Evolutionary conservation across 257 asterid genomes (phyloP), one percentile per base, ranked within the genome.

Genomic region (Capsicum rhomboideum): DNA sequence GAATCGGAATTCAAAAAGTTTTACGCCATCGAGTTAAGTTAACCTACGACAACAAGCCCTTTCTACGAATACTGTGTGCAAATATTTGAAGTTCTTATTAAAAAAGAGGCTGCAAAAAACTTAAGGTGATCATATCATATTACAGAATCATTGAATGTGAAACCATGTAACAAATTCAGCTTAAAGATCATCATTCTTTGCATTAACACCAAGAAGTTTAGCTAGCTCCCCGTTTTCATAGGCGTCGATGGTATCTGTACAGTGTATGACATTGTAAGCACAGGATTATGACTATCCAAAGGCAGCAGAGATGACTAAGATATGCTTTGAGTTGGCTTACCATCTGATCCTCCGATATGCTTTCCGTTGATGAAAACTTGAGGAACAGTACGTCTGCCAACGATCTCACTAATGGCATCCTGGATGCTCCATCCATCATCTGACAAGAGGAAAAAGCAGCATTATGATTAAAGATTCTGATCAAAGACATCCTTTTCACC

Each of bases 301-400:
- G 72, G 31, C 75, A 59, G 37, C 18, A 12, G 78, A 42, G 17
- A 9, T 2, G 2, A 21, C 44, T 4, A 13, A 50, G 42, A 46
- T 13, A 11, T 26, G 84, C 8, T 58, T 59, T 26, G 37, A n/a
- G 78, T 17, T 63, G 40, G 17, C 18, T 31, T 94, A 94, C 99
- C 99, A 92, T 96, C 99, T 6, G 98, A 93, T 86, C 98, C 99
- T 85, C 99, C 99, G n/a, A 96, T 82, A 83, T 92, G 97, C 84
- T 94, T 92, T 78, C 99, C 98, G 3, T 93, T 88, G 13, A 96
- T 90, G 88, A 94, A 96, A 85, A 96, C 97, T 85, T 94, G 99
- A 6, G 98, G 99, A 29, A 96, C 98, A 0, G 99, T 96, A 83
- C 94, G 90, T 84, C 98, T 90, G 26, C 97, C 97, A 6, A 92